phyloP scores from a whole-genome alignment of 2,329 filamentous ascomycete species.

The Coniochaeta sp. region DNA sequence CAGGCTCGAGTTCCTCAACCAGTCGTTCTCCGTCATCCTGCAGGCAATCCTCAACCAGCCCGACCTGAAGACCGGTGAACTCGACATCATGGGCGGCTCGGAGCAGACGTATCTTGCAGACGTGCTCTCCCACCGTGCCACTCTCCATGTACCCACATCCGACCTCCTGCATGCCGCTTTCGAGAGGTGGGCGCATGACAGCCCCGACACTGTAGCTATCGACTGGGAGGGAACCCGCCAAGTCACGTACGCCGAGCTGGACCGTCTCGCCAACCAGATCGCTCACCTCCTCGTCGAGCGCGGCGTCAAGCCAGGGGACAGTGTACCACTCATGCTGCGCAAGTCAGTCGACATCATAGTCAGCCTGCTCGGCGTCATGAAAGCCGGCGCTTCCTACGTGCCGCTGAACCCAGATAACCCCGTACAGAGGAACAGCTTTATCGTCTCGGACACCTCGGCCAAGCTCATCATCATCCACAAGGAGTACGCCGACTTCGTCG shows the following conservation, averaged over 20 bases:
- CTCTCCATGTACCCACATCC: slow-evolving; percentile 4
- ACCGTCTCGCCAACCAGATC: slow-evolving; percentile 3
- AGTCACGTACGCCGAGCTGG: slow-evolving; percentile 5
- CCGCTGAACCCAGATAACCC: slow-evolving; percentile 14
- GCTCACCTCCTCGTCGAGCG: slow-evolving; percentile 4
- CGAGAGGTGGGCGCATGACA: slow-evolving; percentile 2
- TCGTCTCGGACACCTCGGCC: neutral
- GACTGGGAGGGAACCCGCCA: slow-evolving; percentile 5
- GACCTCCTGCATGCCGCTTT: slow-evolving; percentile 7
- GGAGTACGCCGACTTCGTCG: slow-evolving; percentile 2
- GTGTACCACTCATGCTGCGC: slow-evolving; percentile 6
- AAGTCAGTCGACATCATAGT: neutral
- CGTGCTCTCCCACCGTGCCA: slow-evolving; percentile 1
- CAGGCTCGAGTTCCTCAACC: slow-evolving; percentile 5
- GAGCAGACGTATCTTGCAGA: slow-evolving; percentile 2
- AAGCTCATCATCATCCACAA: slow-evolving; percentile 8
- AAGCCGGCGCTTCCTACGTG: neutral
- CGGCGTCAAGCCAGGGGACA: slow-evolving; percentile 3
- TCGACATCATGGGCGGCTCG: slow-evolving; percentile 4
- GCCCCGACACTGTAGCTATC: slow-evolving; percentile 4
- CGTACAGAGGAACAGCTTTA: slow-evolving; percentile 11
- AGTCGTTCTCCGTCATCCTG: slow-evolving; percentile 5
- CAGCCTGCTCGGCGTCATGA: neutral
- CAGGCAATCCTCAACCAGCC: slow-evolving; percentile 2
- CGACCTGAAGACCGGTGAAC: neutral